Base-by-base conservation (phyloP, 108 stramenopile genomes). In the Cyclotella distinguenda region DNA sequence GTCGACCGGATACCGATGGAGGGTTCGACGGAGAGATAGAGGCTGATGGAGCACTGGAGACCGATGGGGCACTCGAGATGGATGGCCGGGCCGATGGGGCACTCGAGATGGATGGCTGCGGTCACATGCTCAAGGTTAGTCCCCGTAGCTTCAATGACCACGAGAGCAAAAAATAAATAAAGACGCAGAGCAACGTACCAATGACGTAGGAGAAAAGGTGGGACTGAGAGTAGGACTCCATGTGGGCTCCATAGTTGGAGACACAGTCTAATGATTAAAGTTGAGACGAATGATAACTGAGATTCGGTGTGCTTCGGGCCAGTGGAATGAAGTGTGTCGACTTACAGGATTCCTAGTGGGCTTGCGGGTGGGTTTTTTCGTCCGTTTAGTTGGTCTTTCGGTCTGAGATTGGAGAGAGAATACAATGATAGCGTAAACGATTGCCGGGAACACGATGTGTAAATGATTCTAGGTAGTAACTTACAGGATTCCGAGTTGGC, bases 81-180 rank as follows among this genome's bases (percentile, higher is more conserved):
- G 50, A 51, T 51, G 50, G 38, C 38, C 12, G 8, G 40, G 28
- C 40, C 28, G 58, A 59, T 3, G 58, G 40, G 40, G 40, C 58
- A 59, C 58, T 59, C 27, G 58, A 59, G 21, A 56, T 56, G 18
- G 55, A 56, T 39, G 55, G 55, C 36, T 56, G 15, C 21, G 46
- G 46, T 53, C 11, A 11, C 15, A 32, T 32, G 6, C 11, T 6
- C 15, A 12, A 2, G 21, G 21, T 39, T 22, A 6, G 23, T 12
- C 39, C 19, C 7, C 18, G 28, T 1, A 38, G 23, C 27, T 36
- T 6, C 15, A 36, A 56, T 1, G 2, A 4, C 12, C 6, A 31
- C 18, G 1, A 28, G 15, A 32, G 18, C 38, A 10, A 10, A 12
- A 38, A 12, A 38, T 10, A 38, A 38, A 31, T 3, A n/a, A 32